Conservation (phyloP, 2,329 filamentous ascomycete species). For the Drechslerella stenobrocha region DNA sequence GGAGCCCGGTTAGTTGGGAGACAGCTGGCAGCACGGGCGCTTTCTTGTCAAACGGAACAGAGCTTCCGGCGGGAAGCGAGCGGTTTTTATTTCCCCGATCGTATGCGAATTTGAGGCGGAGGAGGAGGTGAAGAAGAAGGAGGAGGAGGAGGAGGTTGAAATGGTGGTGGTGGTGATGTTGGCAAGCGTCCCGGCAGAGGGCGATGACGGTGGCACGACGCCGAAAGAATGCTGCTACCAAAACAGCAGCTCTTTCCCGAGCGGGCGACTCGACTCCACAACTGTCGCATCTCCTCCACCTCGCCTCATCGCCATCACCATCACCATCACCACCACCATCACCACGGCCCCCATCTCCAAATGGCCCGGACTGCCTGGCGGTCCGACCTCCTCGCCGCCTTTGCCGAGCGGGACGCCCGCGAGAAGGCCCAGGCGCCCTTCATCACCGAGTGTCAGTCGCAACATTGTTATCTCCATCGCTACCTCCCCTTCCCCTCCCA, state of each 20-base stretch:
- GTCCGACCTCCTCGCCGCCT: constrained; percentile 48
- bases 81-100: too few relatives aligned
- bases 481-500: not conserved
- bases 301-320: not conserved
- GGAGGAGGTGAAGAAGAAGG: too few relatives aligned
- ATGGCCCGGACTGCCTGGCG: constrained; percentile 48
- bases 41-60: not conserved
- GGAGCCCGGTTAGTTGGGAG: too few relatives aligned
- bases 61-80: not conserved
- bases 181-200: not conserved
- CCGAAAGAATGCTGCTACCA: constrained; percentile 16
- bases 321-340: constrained; percentile 8
- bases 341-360: not conserved
- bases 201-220: constrained; percentile 4
- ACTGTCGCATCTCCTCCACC: constrained; percentile 1
- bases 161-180: not conserved
- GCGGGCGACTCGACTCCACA: not conserved
- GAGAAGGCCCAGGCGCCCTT: constrained; percentile 51
- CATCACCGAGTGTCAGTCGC: constrained; percentile 48
- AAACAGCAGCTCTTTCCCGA: constrained; percentile 6
- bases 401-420: constrained; percentile 49
- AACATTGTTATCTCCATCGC: constrained; percentile 3
- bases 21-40: too few relatives aligned
- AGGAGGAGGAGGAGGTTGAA: too few relatives aligned
- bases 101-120: too few relatives aligned